Conservation (phyloP, 148 eudicot species). For the Nyssa sinensis region DNA sequence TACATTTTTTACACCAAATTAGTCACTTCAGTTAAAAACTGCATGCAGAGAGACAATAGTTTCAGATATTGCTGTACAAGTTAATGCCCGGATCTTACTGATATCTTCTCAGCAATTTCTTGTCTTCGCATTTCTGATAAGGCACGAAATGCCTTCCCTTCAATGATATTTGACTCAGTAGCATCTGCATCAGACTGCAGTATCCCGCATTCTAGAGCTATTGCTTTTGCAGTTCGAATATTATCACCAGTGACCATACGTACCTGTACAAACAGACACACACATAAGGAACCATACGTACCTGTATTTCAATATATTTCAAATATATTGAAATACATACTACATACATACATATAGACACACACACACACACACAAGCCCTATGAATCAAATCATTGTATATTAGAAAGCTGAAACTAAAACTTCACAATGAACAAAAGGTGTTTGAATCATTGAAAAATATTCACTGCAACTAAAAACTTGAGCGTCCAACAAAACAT, state of each 20-base stretch:
- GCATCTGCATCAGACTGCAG: conserved; percentile 78
- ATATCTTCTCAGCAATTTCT: conserved; percentile 71
- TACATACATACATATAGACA: not conserved
- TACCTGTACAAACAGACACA: conserved; percentile 52
- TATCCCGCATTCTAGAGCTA: conserved; percentile 96
- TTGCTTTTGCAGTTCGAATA: conserved; percentile 90
- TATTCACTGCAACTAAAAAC: not conserved
- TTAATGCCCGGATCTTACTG: conserved; percentile 51
- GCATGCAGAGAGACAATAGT: not conserved
- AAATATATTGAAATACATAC: not conserved
- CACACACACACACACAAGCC: no score
- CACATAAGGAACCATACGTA: no score
- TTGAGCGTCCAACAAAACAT: not conserved
- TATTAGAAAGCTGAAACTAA: not conserved
- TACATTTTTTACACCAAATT: not conserved
- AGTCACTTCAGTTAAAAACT: not conserved
- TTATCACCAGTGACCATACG: conserved; percentile 99
- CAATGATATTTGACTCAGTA: conserved; percentile 71
- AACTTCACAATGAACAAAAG: not conserved
- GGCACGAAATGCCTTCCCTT: conserved; percentile 80
- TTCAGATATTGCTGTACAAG: not conserved
- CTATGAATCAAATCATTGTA: not conserved
- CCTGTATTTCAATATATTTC: not conserved
- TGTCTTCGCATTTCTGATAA: conserved; percentile 54
- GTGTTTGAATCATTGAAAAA: not conserved